Base-by-base conservation (phyloP, 2,329 filamentous ascomycete genomes). In the Colletotrichum lindemuthianum region DNA sequence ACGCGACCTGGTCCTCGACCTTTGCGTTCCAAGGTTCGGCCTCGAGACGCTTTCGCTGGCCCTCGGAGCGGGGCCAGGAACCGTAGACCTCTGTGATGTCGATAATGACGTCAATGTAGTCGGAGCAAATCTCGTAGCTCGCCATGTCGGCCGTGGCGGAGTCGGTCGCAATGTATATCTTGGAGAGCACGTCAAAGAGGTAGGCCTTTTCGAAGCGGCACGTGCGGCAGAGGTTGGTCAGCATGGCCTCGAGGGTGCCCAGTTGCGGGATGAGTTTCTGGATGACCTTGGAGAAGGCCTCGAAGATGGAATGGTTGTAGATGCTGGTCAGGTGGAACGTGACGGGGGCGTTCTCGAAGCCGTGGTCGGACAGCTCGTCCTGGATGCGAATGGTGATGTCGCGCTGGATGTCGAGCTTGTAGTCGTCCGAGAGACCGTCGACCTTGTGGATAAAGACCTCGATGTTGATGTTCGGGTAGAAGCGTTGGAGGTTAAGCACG, bases 381-480 rank as follows among this genome's bases (percentile, higher is more conserved):
- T 97, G 93, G 67, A 98, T 97, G 43, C 93, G 90, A 75, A 98
- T 96, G 56, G 94, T 94, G 68, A 99, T 97, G 78, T 99, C 96
- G 64, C 96, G 91, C 80, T 97, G 96, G 15, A 96, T 97, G 72
- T 99, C 96, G 63, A 94, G 89, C 74, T 96, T 94, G 82, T 96
- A 98, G 77, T 99, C 96, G 70, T 98, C 96, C 34, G 92, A 96
- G 13, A 99, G 84, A n/a, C 94, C 95, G 75, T 99, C 96, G 39
- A 97, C 95, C 77, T 99, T 99, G 85, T 99, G 96, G 71, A 99
- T 97, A 78, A 99, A 98, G 54, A 99, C 95, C 75, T 98, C 95
- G 69, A 99, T 92, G 77, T 97, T 97, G 79, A 98, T 96, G 74
- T 92, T 90, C 2, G 95, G 94, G 74, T 97, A 97, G 66, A 88